Conservation (phyloP, 78 protist genomes). For the Chrysochromulina tobinii region DNA sequence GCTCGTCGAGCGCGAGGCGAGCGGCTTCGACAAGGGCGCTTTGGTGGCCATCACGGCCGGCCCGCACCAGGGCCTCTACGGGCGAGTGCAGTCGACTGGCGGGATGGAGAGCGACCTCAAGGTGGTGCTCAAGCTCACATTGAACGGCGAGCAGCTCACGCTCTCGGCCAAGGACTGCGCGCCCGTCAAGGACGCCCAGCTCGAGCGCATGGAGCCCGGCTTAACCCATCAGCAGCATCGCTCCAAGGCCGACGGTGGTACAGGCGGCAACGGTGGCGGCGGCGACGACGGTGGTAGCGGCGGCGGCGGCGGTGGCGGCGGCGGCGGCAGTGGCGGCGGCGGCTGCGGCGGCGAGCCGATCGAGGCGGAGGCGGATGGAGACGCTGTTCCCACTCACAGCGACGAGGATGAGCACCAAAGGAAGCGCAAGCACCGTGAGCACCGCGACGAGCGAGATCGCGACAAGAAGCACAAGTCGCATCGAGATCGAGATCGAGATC, state of each 20-base stretch:
- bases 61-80: slow-evolving; percentile 6
- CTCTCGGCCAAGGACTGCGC: background rate
- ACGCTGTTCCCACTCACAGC: background rate
- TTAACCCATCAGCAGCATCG: background rate
- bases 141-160: background rate
- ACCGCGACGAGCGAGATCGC: background rate
- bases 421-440: background rate
- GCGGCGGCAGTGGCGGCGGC: too few species aligned
- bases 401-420: background rate
- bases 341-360: background rate
- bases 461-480: background rate
- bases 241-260: too few species aligned
- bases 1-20: background rate
- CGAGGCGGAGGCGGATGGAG: background rate
- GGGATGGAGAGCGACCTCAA: background rate
- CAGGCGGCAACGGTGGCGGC: too few species aligned
- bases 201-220: background rate
- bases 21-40: background rate
- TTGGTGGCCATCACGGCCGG: slow-evolving; percentile 2
- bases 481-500: too few species aligned
- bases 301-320: background rate
- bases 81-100: background rate
- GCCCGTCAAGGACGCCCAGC: background rate
- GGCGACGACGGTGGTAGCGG: too few species aligned
- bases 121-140: background rate